phyloP scores from a whole-genome alignment of 805 yeast species.

The Yarrowia deformans region DNA sequence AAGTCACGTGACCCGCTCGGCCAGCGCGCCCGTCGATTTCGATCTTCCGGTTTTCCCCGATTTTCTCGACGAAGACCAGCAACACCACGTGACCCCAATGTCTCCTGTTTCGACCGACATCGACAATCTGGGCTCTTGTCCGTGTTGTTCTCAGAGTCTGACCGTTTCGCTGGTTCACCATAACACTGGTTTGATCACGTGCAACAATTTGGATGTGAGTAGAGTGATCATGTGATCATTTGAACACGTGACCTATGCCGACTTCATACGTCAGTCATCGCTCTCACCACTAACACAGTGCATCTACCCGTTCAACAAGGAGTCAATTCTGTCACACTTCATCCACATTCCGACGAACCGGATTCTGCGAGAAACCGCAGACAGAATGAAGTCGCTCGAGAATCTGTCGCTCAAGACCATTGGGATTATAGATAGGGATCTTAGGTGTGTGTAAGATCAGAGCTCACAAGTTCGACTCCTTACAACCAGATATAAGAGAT shows the following conservation, averaged over 20 bases:
- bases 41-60: not conserved
- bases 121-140: conserved; percentile 26
- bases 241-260: not conserved
- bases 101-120: conserved; percentile 9
- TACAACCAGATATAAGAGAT: too few species aligned
- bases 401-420: conserved; percentile 13
- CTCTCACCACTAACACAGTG: conserved; percentile 41
- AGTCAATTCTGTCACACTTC: conserved; percentile 27
- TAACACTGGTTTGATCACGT: conserved; percentile 19
- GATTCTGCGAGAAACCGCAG: conserved; percentile 33
- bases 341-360: conserved; percentile 24
- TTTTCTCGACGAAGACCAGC: not conserved
- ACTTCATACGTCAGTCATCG: too few species aligned
- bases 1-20: not conserved
- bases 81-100: not conserved
- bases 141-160: not conserved
- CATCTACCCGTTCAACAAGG: conserved; percentile 41
- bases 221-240: too few species aligned
- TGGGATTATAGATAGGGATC: conserved; percentile 6
- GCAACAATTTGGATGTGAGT: conserved; percentile 30
- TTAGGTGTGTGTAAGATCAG: too few species aligned
- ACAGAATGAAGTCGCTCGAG: conserved; percentile 39
- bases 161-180: conserved; percentile 14
- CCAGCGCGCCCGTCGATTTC: not conserved
- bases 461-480: too few species aligned